Evolutionary conservation across 2,329 filamentous ascomycete species (phyloP).

Genomic region (Zymoseptoria tritici): DNA sequence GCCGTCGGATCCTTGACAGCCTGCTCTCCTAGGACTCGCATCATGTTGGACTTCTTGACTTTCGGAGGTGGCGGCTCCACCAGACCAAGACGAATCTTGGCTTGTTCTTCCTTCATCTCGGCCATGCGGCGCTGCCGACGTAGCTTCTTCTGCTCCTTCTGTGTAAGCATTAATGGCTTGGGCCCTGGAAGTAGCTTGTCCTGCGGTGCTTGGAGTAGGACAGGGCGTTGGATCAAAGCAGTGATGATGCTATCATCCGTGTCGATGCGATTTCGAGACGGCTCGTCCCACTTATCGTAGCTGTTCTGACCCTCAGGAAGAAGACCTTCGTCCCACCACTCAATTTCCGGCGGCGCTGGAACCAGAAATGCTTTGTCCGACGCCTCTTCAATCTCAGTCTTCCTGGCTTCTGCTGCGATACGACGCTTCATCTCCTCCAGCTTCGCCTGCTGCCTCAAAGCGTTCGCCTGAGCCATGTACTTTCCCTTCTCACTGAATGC

Average conservation of each 20-base stretch:
- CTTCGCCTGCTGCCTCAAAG: slow-evolving; percentile 75
- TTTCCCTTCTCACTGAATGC: slow-evolving; percentile 94
- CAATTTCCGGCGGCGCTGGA: slow-evolving; percentile 74
- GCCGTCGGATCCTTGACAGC: slow-evolving; percentile 94
- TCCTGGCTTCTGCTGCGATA: slow-evolving; percentile 78
- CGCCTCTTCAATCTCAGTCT: slow-evolving; percentile 90
- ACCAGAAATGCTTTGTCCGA: slow-evolving; percentile 79
- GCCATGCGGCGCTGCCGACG: slow-evolving; percentile 85
- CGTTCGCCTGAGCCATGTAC: slow-evolving; percentile 91
- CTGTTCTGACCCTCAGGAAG: slow-evolving; percentile 56
- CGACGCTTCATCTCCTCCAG: slow-evolving; percentile 92
- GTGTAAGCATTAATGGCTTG: slow-evolving; percentile 88
- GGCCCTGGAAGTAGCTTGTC: slow-evolving; percentile 70
- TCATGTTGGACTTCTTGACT: slow-evolving; percentile 94
- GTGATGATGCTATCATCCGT: slow-evolving; percentile 82
- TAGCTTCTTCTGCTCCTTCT: slow-evolving; percentile 84
- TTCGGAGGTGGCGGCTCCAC: slow-evolving; percentile 88
- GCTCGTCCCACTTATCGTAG: slow-evolving; percentile 61
- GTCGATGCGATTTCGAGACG: slow-evolving; percentile 63
- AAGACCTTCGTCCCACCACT: slow-evolving; percentile 96
- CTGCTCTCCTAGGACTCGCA: slow-evolving; percentile 90
- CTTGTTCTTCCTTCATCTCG: slow-evolving; percentile 90
- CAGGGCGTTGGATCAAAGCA: slow-evolving; percentile 84
- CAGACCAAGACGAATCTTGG: slow-evolving; percentile 86
- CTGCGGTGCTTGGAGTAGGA: slow-evolving; percentile 83